Evolutionary conservation across 176 grass and related monocot species (phyloP), one percentile per base, ranked within the genome.

Genomic region (Leersia perrieri): DNA sequence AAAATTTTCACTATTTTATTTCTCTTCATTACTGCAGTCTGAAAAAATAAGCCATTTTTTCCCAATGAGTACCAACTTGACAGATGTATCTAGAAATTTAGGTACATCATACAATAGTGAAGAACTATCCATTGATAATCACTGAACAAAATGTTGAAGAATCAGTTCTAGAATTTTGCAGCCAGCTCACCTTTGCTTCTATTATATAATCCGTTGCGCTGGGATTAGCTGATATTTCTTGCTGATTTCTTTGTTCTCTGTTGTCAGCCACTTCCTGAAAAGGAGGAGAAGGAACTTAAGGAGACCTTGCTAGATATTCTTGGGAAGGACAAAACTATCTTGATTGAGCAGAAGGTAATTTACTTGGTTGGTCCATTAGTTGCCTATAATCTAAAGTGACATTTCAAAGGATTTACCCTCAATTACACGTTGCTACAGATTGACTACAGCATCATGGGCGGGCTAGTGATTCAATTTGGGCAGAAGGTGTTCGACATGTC

Each of bases 401-500:
- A 7, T 20, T 16, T 70, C 2, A 44, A 70, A 44, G 13, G 0
- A 28, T 4, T 44, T 70, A 0, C 0, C 23, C 13, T 29, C 2
- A 70, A 1, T 16, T 16, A 41, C 23, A 5, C 5, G 5, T 32
- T 23, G 7, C 14, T 76, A 62, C 82, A 99, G 96, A 91, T 99
- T 75, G 92, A 99, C 80, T 75, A 94, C 69, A 88, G 76, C 60
- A 95, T 95, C 78, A 86, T 95, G 81, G 96, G 96, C 80, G 96
- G 96, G 57, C 73, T 99, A 29, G 87, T 99, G 82, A 83, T 99
- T 66, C 87, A 99, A 76, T 95, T 95, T 13, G 75, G 67, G 2
- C 88, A 93, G 76, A 95, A 77, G 82, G 92, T 99, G 27, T 88
- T 99, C 23, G 92, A 99, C 64, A 91, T 95, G 86, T 99, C 96